Base-by-base conservation (phyloP, 2,329 filamentous ascomycete species). In the Lecanicillium sp. region DNA sequence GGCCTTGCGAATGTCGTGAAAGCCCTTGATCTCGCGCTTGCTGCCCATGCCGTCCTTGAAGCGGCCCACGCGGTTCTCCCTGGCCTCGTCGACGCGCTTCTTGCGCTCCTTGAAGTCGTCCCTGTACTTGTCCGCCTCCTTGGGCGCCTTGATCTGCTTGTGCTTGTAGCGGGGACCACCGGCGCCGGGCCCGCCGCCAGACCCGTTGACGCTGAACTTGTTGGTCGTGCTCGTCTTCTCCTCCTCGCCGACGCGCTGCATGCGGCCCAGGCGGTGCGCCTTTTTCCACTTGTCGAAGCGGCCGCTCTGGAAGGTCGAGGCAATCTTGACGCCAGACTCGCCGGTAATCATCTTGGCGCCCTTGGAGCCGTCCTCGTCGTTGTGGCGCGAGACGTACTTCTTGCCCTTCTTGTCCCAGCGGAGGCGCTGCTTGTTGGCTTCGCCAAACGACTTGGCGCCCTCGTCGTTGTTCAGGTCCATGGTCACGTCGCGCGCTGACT, bases 371-470 rank as follows among this genome's bases (percentile, higher is more conserved):
- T 98, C 94, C 51, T 94, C 86, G 64, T 98, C 92, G 69, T 98
- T 97, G 51, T 80, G 80, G 27, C 86, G 79, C 11, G 86, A 72
- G 27, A 98, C 90, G 65, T 97, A 98, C 65, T 96, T 97, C 65
- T 86, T 94, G 54, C 80, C 78, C 62, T 95, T 94, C 69, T 94
- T 90, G 68, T 98, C 92, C 92, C 92, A 98, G 49, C 92, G 83
- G 80, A 95, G 82, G 49, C 80, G 77, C 35, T 80, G 65, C 51
- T 81, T 83, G 33, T 81, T 76, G 3, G 87, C 79, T 51, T 86
- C 79, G 45, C 79, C 88, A 58, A 96, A 94, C 2, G 77, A 74
- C 56, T 86, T 85, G 50, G 78, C 77, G 10, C 76, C 77, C 49
- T 97, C 92, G 62, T 98, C 92, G 56, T 88, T 88, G 44, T 77